Conservation (phyloP, 2,329 filamentous ascomycete species). For the Fusarium heterosporum region DNA sequence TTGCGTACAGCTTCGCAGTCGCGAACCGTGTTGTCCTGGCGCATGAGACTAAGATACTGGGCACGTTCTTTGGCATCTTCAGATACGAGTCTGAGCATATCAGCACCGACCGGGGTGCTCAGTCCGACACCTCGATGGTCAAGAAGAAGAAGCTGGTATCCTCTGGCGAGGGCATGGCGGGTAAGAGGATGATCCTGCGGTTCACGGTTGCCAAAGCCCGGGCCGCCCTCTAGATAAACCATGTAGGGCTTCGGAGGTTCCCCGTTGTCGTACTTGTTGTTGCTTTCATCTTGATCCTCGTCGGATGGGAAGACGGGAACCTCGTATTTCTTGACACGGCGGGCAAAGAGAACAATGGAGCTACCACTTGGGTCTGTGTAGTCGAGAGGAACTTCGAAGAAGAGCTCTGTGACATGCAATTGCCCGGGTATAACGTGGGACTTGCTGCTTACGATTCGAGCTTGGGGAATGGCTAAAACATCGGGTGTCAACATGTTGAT, state of each 20-base stretch:
- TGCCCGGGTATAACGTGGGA: slow-evolving; percentile 68
- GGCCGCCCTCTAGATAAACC: slow-evolving; percentile 87
- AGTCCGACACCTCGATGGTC: slow-evolving; percentile 92
- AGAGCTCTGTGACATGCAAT: slow-evolving; percentile 81
- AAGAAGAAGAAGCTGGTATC: slow-evolving; percentile 87
- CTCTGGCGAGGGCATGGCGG: slow-evolving; percentile 77
- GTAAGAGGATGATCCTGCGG: slow-evolving; percentile 81
- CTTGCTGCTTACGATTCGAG: slow-evolving; percentile 56
- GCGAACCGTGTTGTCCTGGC: slow-evolving; percentile 89
- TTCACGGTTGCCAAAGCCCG: slow-evolving; percentile 79
- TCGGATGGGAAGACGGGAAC: slow-evolving; percentile 64
- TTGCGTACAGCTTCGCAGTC: slow-evolving; percentile 89
- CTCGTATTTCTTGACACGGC: slow-evolving; percentile 76
- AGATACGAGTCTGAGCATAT: slow-evolving; percentile 68
- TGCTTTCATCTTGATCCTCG: slow-evolving; percentile 37
- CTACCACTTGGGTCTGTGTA: slow-evolving; percentile 71
- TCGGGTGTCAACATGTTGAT: slow-evolving; percentile 27
- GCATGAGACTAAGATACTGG: slow-evolving; percentile 84
- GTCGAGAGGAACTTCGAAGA: slow-evolving; percentile 88
- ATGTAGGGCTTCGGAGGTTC: slow-evolving; percentile 65
- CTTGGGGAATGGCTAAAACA: slow-evolving; percentile 50
- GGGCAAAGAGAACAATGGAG: slow-evolving; percentile 80
- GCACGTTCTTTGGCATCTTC: slow-evolving; percentile 77
- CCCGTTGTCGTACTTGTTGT: slow-evolving; percentile 23
- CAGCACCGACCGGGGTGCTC: slow-evolving; percentile 81